Evolutionary conservation across 2,329 filamentous ascomycete genomes (phyloP), one percentile per base, ranked within the genome.

Genomic region (Orbilia brochopaga): DNA sequence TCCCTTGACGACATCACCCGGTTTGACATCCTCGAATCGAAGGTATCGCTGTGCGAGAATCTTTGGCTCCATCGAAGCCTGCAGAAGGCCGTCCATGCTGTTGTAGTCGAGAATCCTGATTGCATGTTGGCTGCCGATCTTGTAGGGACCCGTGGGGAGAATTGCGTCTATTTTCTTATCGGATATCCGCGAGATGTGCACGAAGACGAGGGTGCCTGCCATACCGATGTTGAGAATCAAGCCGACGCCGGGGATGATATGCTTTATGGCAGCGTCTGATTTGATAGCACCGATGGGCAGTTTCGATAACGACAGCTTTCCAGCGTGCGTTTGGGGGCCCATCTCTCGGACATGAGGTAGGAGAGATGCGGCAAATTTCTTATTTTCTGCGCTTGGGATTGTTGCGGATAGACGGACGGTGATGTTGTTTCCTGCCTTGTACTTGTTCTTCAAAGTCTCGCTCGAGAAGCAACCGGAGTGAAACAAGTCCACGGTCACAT

Each of bases 141-240:
- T 90, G 82, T 88, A 97, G 1, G 88, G 84, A 0, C 94, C 94
- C 2, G 86, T 83, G 74, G 91, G 86, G 13, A 90, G 90, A 3
- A 99, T 83, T 0, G 86, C 86, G 74, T 97, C 94, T 59, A 97
- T 85, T 79, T 94, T 96, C 75, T 89, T 88, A 78, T 99, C 93
- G 69, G 93, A 90, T 73, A 99, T 85, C 74, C 90, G 87, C 0
- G 94, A 99, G 74, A 99, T 95, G 79, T 99, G 94, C 21, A 95
- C 92, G 77, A 97, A 99, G 8, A 91, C 91, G n/a, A 86, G 83
- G 1, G 93, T 82, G 30, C 87, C 85, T 44, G 85, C 82, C 4
- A 88, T 80, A 1, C 87, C 88, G 24, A 93, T 80, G 75, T 90
- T 86, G 15, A 92, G 83, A 77, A 95, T 96, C 1, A 97, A 83